Evolutionary conservation across 805 yeast species (phyloP).

Genomic region (Pichia paraexigua): DNA sequence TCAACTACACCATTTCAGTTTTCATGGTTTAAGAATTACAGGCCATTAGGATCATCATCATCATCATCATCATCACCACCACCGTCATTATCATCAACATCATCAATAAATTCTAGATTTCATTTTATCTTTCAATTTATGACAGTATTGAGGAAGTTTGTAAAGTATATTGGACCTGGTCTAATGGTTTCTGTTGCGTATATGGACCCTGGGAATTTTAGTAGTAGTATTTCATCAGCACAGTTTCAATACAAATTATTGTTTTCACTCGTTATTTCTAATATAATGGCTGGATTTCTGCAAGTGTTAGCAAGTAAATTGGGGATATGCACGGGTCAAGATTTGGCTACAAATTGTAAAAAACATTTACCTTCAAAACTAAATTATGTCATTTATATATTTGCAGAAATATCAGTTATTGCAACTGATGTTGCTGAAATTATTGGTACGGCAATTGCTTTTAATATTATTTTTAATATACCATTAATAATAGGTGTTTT

Average conservation of each 20-base stretch:
- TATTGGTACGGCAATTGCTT: conserved; percentile 93
- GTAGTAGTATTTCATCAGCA: conserved; percentile 86
- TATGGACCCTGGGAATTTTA: conserved; percentile 97
- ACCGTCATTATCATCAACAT: not conserved
- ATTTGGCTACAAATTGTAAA: conserved; percentile 81
- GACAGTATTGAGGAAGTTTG: conserved; percentile 27
- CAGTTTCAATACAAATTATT: conserved; percentile 65
- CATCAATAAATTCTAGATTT: not conserved
- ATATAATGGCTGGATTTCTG: conserved; percentile 77
- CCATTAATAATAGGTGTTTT: conserved; percentile 82
- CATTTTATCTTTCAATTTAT: not conserved
- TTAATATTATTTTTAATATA: conserved; percentile 71
- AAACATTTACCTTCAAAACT: conserved; percentile 58
- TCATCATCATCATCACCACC: not conserved
- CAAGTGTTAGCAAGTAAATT: conserved; percentile 80
- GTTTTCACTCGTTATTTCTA: conserved; percentile 72
- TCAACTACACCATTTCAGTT: not conserved
- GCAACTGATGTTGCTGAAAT: conserved; percentile 97
- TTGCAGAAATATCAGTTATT: conserved; percentile 86
- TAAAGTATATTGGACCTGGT: conserved; percentile 78
- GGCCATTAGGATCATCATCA: not conserved
- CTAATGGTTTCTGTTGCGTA: conserved; percentile 91
- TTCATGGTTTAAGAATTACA: not conserved
- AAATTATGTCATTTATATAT: conserved; percentile 54
- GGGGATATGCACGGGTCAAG: conserved; percentile 92